phyloP scores from a whole-genome alignment of 2,329 filamentous ascomycete genomes.

The Ophiocordyceps australis region DNA sequence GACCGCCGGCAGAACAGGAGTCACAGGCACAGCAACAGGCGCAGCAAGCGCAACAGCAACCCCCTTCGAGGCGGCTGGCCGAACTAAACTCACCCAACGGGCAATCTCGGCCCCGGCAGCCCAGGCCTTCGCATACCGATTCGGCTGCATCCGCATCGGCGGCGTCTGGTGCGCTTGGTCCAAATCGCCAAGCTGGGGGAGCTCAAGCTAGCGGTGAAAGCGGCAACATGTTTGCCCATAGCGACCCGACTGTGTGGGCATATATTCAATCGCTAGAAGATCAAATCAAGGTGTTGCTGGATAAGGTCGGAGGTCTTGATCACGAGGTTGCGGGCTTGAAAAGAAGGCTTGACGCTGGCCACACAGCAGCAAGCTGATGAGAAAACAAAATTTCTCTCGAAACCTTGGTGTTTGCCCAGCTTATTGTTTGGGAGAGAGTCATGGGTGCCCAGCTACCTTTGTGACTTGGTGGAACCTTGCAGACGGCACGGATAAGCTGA shows the following conservation, averaged over 20 bases:
- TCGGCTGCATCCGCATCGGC: conserved; percentile 15
- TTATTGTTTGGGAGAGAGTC: background rate
- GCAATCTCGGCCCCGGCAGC: conserved; percentile 19
- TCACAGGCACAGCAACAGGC: too few relatives aligned
- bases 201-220: conserved; percentile 37
- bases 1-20: too few relatives aligned
- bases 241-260: conserved; percentile 47
- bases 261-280: conserved; percentile 58
- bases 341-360: conserved; percentile 14
- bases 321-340: conserved; percentile 14
- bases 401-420: background rate
- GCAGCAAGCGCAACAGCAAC: conserved; percentile 46
- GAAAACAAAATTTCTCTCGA: background rate
- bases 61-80: conserved; percentile 32
- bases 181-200: conserved; percentile 25
- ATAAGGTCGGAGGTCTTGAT: conserved; percentile 15
- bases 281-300: conserved; percentile 17
- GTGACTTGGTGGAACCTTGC: too few relatives aligned
- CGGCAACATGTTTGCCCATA: conserved; percentile 46
- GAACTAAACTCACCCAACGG: conserved; percentile 35
- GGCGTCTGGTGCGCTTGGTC: too few relatives aligned
- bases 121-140: conserved; percentile 16
- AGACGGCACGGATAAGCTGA: too few relatives aligned
- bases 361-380: conserved; percentile 6
- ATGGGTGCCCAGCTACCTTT: too few relatives aligned